Evolutionary conservation across 2,329 filamentous ascomycete genomes (phyloP).

Genomic region (Ilyonectria sp.): DNA sequence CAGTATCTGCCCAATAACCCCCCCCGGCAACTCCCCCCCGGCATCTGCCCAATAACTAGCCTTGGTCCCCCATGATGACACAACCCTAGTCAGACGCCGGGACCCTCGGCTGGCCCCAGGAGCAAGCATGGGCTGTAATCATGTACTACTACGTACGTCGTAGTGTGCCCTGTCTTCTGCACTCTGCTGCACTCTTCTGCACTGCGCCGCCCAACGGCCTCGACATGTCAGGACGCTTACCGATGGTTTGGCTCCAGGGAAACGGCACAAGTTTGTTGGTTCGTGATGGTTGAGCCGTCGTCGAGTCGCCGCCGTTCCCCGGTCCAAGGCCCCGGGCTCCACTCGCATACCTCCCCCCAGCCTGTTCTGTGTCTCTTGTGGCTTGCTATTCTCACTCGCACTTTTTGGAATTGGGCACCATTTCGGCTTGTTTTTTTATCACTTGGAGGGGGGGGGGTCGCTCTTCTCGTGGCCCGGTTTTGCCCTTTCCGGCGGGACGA

Average conservation of each 20-base stretch:
- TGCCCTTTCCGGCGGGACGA: neutral
- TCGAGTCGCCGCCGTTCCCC: slow-evolving; percentile 1
- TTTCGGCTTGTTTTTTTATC: neutral
- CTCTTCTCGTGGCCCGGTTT: neutral
- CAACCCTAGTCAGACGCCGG: slow-evolving; percentile 1
- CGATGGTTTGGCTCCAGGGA: slow-evolving; percentile 27
- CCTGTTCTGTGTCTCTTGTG: no score
- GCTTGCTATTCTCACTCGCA: no score
- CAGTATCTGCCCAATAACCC: neutral
- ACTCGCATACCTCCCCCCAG: neutral
- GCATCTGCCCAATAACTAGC: neutral
- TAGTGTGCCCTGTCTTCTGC: neutral
- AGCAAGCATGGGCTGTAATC: neutral
- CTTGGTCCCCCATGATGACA: neutral
- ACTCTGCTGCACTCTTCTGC: slow-evolving; percentile 1
- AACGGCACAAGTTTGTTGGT: slow-evolving; percentile 14
- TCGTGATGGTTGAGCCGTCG: slow-evolving; percentile 5
- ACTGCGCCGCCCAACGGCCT: slow-evolving; percentile 10
- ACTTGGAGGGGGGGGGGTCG: neutral
- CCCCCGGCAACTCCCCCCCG: neutral
- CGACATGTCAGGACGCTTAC: slow-evolving; percentile 23
- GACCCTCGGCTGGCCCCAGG: neutral
- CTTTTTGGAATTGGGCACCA: neutral
- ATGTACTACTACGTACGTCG: neutral
- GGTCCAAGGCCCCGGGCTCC: slow-evolving; percentile 10